phyloP scores from a whole-genome alignment of 768 basidiomycete species.

The Nevesoporus exiguus region DNA sequence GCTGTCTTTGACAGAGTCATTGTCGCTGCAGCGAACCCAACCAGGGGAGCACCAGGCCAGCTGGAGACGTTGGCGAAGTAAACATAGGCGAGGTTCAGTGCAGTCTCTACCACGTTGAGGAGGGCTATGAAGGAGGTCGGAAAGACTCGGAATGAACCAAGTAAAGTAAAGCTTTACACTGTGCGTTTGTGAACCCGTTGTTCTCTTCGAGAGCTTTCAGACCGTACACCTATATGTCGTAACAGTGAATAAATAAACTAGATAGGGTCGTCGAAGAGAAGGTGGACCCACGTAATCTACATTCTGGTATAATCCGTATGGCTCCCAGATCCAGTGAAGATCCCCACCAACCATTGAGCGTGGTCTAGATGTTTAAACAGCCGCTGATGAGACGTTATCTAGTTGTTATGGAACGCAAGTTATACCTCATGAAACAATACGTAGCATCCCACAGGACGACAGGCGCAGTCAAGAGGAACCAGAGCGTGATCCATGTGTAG shows the following conservation, averaged over 20 bases:
- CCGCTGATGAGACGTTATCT: background rate
- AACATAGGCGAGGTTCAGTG: slow-evolving; percentile 71
- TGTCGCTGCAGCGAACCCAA: slow-evolving; percentile 69
- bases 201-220: slow-evolving; percentile 56
- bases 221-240: slow-evolving; percentile 65
- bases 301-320: slow-evolving; percentile 76
- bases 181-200: slow-evolving; percentile 83
- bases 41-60: slow-evolving; percentile 64
- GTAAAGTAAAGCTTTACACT: slow-evolving; percentile 49
- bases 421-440: slow-evolving; percentile 78
- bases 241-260: slow-evolving; percentile 31
- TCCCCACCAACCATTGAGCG: slow-evolving; percentile 86
- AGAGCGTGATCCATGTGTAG: slow-evolving; percentile 56
- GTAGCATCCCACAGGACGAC: slow-evolving; percentile 75
- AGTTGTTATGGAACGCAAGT: background rate
- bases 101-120: slow-evolving; percentile 75
- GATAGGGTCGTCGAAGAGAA: too few relatives aligned
- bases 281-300: slow-evolving; percentile 40
- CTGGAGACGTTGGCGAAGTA: slow-evolving; percentile 63
- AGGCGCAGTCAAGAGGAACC: slow-evolving; percentile 54
- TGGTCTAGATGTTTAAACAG: slow-evolving; percentile 46
- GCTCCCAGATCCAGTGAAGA: slow-evolving; percentile 89
- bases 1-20: slow-evolving; percentile 86
- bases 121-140: slow-evolving; percentile 44
- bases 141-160: background rate